Evolutionary conservation across 495 filamentous ascomycete genomes (phyloP).

Genomic region (Aspergillus mulundensis): DNA sequence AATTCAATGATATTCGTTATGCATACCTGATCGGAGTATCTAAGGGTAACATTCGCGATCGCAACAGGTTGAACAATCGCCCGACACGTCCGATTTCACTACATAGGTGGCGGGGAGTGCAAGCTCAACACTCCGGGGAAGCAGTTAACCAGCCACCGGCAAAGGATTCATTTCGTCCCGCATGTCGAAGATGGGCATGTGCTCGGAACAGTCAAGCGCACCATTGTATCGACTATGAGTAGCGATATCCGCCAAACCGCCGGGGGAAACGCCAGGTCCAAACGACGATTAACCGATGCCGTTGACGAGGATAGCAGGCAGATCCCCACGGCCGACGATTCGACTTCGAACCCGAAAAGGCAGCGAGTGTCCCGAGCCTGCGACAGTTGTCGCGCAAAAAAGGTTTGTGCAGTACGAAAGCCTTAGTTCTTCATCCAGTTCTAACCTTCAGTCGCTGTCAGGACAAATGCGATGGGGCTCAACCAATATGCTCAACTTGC

Average conservation of each 20-base stretch:
- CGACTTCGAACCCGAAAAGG: constrained; percentile 31
- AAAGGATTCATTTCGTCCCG: constrained; percentile 31
- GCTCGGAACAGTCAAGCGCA: constrained; percentile 30
- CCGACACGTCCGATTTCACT: neutral
- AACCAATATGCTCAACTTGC: constrained; percentile 62
- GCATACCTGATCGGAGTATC: neutral
- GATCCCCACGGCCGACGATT: constrained; percentile 26
- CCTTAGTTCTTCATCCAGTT: too few relatives aligned
- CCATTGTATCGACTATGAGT: constrained; percentile 40
- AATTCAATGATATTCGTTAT: neutral
- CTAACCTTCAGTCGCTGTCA: too few relatives aligned
- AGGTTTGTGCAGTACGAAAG: too few relatives aligned
- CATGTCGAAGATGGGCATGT: constrained; percentile 33
- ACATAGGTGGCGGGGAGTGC: constrained; percentile 1
- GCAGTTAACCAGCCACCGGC: constrained; percentile 24
- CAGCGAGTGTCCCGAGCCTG: constrained; percentile 61
- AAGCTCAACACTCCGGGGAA: neutral
- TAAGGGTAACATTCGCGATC: too few relatives aligned
- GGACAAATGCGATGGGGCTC: constrained; percentile 63
- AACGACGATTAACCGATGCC: constrained; percentile 31
- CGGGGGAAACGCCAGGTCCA: constrained; percentile 29
- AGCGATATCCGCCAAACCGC: constrained; percentile 39
- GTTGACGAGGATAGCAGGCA: constrained; percentile 29
- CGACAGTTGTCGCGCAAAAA: constrained; percentile 61
- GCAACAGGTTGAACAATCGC: neutral